phyloP scores from a whole-genome alignment of 148 eudicot genomes.

The Diospyros lotus region DNA sequence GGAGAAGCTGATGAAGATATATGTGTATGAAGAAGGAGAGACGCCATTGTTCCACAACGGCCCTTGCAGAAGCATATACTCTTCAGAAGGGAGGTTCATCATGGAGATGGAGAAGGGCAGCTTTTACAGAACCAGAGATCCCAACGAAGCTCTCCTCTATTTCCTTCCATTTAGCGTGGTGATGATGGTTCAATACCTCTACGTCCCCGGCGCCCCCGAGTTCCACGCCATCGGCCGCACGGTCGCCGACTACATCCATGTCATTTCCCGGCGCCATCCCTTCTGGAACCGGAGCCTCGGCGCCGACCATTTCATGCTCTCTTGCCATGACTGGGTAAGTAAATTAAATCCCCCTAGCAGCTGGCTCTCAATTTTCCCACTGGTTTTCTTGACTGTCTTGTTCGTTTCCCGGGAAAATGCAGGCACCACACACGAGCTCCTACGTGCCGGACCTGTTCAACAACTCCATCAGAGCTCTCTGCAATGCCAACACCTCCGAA shows the following conservation, averaged over 20 bases:
- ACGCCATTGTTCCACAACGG: constrained; percentile 55
- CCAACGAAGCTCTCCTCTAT: constrained; percentile 28
- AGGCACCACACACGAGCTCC: constrained; percentile 42
- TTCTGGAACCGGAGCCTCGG: constrained; percentile 41
- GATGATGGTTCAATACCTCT: constrained; percentile 35
- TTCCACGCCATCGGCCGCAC: constrained; percentile 30
- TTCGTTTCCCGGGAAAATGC: background rate
- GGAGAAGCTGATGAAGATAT: constrained; percentile 56
- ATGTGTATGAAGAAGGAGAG: constrained; percentile 60
- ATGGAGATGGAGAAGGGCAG: constrained; percentile 45
- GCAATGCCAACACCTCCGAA: constrained; percentile 72
- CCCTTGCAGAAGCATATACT: constrained; percentile 40
- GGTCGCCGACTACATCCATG: constrained; percentile 33
- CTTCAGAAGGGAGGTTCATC: constrained; percentile 55
- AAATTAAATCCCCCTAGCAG: too few species aligned
- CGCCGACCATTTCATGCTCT: constrained; percentile 58
- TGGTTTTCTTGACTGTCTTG: too few species aligned
- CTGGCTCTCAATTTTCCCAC: too few species aligned
- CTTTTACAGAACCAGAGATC: constrained; percentile 23
- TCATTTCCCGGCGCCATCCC: constrained; percentile 16
- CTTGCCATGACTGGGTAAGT: constrained; percentile 77
- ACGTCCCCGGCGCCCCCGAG: constrained; percentile 25
- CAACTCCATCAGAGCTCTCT: constrained; percentile 62
- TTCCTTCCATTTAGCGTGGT: constrained; percentile 44
- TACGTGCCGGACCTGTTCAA: constrained; percentile 48